phyloP scores from a whole-genome alignment of 148 eudicot genomes.

The Euryodendron excelsum region DNA sequence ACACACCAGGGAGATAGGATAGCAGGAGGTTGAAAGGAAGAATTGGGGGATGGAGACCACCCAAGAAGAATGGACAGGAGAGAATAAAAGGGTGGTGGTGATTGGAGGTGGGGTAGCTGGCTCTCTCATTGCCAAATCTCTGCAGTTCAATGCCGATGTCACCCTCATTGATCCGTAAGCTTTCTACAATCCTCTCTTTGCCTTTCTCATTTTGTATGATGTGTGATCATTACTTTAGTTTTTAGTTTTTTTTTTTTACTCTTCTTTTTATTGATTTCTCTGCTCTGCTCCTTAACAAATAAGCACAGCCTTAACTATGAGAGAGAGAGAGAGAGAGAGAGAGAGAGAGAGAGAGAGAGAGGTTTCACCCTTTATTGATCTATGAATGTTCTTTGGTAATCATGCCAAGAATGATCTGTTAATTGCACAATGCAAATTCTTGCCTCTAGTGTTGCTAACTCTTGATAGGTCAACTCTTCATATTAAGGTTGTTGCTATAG shows the following conservation, averaged over 20 bases:
- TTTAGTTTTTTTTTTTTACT: too few relatives aligned
- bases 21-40: background rate
- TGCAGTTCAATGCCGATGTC: constrained; percentile 43
- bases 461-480: too few relatives aligned
- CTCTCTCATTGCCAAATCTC: constrained; percentile 50
- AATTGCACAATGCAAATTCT: too few relatives aligned
- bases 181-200: too few relatives aligned
- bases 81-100: constrained; percentile 44
- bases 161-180: constrained; percentile 61
- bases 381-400: too few relatives aligned
- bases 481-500: too few relatives aligned
- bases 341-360: too few relatives aligned
- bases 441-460: background rate
- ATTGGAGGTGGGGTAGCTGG: constrained; percentile 68
- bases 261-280: background rate
- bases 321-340: too few relatives aligned
- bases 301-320: background rate
- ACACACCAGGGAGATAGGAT: background rate
- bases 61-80: constrained; percentile 11
- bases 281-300: background rate
- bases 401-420: too few relatives aligned
- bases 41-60: background rate
- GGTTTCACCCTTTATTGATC: too few relatives aligned
- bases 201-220: too few relatives aligned
- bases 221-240: too few relatives aligned